A percentile compares a stretch with the other conserved stretches of the same genome.
phyloP scores from a whole-genome alignment of 192 early-diverging fungal species.

The Martensiomyces pterosporus region DNA sequence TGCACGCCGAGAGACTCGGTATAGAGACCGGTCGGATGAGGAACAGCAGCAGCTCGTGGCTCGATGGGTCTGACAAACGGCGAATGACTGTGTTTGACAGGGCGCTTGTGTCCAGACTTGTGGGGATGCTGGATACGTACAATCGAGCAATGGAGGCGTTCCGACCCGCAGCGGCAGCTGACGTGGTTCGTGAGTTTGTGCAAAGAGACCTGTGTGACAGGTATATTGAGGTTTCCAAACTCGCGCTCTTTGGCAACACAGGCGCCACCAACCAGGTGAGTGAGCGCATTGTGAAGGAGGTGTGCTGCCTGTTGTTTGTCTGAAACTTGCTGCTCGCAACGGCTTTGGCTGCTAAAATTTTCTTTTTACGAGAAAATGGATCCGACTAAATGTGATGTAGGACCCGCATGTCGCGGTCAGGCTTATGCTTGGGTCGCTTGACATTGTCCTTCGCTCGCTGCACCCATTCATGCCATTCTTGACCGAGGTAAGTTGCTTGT shows the following conservation, averaged over 20 bases:
- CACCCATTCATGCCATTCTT: constrained; percentile 99
- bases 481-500: constrained; percentile 71
- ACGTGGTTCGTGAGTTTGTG: constrained; percentile 81
- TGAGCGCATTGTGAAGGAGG: background rate
- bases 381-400: no score
- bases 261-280: constrained; percentile 54
- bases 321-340: background rate
- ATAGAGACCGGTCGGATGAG: constrained; percentile 1
- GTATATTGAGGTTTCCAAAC: constrained; percentile 87
- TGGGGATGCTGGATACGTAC: constrained; percentile 60
- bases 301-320: background rate
- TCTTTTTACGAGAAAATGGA: no score
- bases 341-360: no score
- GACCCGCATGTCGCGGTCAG: constrained; percentile 26
- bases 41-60: constrained; percentile 5
- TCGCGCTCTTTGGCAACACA: constrained; percentile 61
- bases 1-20: constrained; percentile 24
- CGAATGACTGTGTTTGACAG: constrained; percentile 67
- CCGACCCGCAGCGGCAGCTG: constrained; percentile 75
- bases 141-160: constrained; percentile 64
- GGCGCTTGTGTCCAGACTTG: constrained; percentile 81
- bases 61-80: constrained; percentile 29
- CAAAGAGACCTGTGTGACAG: constrained; percentile 92
- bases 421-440: constrained; percentile 39
- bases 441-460: constrained; percentile 63